Conservation (phyloP, 1,284 basidiomycete genomes). For the Tilletia indica region DNA sequence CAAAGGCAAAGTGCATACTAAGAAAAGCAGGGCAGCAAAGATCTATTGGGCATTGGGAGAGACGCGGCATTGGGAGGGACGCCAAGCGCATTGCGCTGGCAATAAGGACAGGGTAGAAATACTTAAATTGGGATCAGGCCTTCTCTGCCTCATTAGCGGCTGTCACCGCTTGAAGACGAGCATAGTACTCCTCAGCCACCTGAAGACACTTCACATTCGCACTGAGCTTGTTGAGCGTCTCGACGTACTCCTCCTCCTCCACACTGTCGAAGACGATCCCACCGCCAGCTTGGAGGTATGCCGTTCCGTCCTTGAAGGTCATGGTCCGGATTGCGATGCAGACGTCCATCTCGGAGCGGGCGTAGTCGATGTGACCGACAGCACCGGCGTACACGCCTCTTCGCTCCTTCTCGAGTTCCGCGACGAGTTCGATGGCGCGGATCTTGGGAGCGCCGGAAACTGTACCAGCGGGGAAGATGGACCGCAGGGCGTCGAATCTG, state of each 20-base stretch:
- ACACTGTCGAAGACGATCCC: slow-evolving; percentile 97
- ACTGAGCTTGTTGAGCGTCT: slow-evolving; percentile 91
- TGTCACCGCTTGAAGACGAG: neutral
- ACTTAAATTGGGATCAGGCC: neutral
- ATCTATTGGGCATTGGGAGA: no score
- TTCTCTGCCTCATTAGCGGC: neutral
- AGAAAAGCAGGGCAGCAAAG: no score
- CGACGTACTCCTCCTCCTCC: slow-evolving; percentile 93
- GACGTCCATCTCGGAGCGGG: slow-evolving; percentile 90
- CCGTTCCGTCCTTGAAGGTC: slow-evolving; percentile 89
- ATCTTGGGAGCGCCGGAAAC: slow-evolving; percentile 99
- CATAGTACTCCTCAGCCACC: slow-evolving; percentile 68
- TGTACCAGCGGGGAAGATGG: slow-evolving; percentile 98
- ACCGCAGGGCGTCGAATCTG: slow-evolving; percentile 96
- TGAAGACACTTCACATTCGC: slow-evolving; percentile 83
- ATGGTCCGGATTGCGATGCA: slow-evolving; percentile 99
- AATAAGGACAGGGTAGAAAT: no score
- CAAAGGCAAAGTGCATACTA: no score
- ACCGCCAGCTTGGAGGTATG: slow-evolving; percentile 89
- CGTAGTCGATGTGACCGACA: slow-evolving; percentile 95
- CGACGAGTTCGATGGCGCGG: slow-evolving; percentile 92
- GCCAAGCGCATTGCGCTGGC: no score
- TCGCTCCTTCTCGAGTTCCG: slow-evolving; percentile 80
- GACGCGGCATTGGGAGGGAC: no score
- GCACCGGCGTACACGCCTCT: slow-evolving; percentile 96